Evolutionary conservation across 352 stramenopile species (phyloP), one percentile per base, ranked within the genome.

Genomic region (Pythium graminicola): DNA sequence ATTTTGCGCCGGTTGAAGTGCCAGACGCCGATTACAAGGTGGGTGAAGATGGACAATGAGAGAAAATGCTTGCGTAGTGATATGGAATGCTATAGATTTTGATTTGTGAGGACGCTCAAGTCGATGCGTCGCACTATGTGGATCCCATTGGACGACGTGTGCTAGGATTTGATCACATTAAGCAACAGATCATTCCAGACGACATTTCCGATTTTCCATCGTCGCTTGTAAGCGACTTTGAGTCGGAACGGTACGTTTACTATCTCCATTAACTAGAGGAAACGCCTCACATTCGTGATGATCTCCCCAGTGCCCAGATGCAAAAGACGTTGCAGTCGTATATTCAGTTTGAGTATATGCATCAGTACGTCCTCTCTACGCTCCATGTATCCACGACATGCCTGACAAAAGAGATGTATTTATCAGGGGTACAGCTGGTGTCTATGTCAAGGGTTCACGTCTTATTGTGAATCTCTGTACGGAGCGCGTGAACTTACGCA

Each of bases 111-210:
- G 82, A 91, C 48, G 76, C 67, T 38, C 72, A 93, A 63, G 69
- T 96, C 41, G 85, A 96, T 50, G 52, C 69, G 11, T 73, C 69
- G 19, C 85, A 94, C 58, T 96, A 95, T 62, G 52, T 95, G 11
- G 87, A 96, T 53, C 72, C 81, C 22, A 81, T 81, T 32, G 76
- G 72, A 39, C 80, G 79, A 50, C 74, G 70, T 50, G 68, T 93
- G 44, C 70, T 95, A 29, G 77, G 72, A 20, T 91, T 96, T 56
- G 85, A 96, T 67, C 88, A 96, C 54, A 76, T 94, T 43, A 92
- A 86, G 61, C 70, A 83, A 69, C 56, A 62, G 59, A 48, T 89
- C 27, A 50, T 89, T 26, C 31, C 56, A 0, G 74, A 64, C 19
- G 76, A 89, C 54, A 60, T 86, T 10, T 59, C 62, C 1, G 67